Base-by-base conservation (phyloP, 768 basidiomycete species). In the Trametes cingulata region DNA sequence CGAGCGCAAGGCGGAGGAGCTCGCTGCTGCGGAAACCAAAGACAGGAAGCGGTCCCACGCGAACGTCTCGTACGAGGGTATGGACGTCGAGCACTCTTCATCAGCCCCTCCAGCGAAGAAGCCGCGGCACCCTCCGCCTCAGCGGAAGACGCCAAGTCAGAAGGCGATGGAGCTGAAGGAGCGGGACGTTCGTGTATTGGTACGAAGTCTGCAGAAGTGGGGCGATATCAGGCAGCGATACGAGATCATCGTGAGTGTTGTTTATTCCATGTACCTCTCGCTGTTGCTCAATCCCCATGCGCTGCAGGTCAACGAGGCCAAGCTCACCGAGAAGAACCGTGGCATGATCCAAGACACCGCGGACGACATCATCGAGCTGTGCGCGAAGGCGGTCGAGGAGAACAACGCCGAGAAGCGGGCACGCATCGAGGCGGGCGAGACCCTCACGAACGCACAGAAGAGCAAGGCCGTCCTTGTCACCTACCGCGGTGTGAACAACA, bases 131-230 rank as follows among this genome's bases (percentile, higher is more conserved):
- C 85, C 88, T 19, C 83, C 84, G 35, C 83, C 87, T 4, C 85
- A 87, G 58, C 82, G 95, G 67, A 98, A 98, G 79, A 89, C 90
- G 4, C 91, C 93, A 3, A 91, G 88, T 52, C 94, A 98, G 76
- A 93, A 93, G 71, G 89, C 96, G 17, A 90, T 97, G 86, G 95
- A 97, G 72, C 79, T 99, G 62, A 98, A 96, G 77, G 96, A 98
- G 73, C 87, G 97, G 43, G 97, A 99, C 72, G 87, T 98, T 25
- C 93, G 97, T 57, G 95, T 95, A 39, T 80, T 99, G 35, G 92
- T 98, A 55, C 85, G 96, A 64, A 96, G 95, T 71, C 78, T 99
- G 67, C 95, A 97, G 70, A 89, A 94, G 60, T 99, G 97, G 95
- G 97, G 97, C 39, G 96, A 99, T 74, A 93, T 98, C 61, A 85